Percentiles rank a stretch among this genome's conserved stretches.
Conservation (phyloP, 495 filamentous ascomycete species). For the Lindgomyces ingoldianus region DNA sequence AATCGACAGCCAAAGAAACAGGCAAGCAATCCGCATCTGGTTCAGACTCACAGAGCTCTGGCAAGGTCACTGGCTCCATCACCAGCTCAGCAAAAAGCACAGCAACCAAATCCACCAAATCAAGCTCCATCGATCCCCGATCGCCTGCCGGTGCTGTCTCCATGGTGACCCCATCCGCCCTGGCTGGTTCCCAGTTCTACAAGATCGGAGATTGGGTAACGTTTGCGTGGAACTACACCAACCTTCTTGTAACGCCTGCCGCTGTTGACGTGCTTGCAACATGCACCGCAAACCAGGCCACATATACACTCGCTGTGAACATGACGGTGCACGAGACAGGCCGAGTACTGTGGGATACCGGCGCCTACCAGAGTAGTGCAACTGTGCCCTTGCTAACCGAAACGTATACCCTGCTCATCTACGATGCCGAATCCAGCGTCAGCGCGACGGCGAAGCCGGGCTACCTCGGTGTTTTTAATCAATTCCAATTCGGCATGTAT, state of each 20-base stretch:
- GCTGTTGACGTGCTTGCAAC: constrained; percentile 80
- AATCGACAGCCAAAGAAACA: constrained; percentile 2
- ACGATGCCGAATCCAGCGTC: constrained; percentile 67
- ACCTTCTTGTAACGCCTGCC: constrained; percentile 71
- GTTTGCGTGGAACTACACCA: constrained; percentile 95
- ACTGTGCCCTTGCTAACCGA: constrained; percentile 66
- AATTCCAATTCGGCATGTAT: constrained; percentile 83
- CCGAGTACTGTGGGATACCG: constrained; percentile 77
- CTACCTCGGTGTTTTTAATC: constrained; percentile 64
- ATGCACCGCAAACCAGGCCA: constrained; percentile 65
- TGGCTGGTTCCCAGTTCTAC: constrained; percentile 70
- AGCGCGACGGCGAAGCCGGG: constrained; percentile 68
- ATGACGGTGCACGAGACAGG: constrained; percentile 59
- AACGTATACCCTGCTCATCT: constrained; percentile 81
- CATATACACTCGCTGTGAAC: constrained; percentile 70
- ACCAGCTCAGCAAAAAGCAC: constrained; percentile 8
- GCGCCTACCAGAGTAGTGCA: constrained; percentile 62
- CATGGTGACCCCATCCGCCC: constrained; percentile 73
- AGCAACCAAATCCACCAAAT: constrained; percentile 21
- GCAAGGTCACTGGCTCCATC: constrained; percentile 8
- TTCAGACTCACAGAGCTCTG: background rate
- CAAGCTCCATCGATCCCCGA: constrained; percentile 55
- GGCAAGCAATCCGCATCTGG: background rate
- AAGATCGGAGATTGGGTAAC: constrained; percentile 85
- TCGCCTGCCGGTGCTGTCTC: constrained; percentile 70